A percentile compares a stretch with the other conserved stretches of the same genome.
phyloP scores from a whole-genome alignment of 768 basidiomycete genomes.

The Daedaleopsis sinensis region DNA sequence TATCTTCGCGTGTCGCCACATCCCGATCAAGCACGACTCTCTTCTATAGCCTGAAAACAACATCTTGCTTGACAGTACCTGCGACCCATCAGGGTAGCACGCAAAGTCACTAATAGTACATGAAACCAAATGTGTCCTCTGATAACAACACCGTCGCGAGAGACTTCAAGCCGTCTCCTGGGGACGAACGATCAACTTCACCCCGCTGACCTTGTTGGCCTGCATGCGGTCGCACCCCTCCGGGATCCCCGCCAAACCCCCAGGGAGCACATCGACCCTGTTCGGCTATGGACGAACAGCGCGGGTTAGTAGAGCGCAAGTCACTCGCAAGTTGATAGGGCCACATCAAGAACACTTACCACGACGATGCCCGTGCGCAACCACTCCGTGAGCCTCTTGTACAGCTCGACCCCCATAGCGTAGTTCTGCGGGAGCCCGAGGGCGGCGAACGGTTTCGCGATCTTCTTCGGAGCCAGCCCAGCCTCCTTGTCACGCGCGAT shows the following conservation, averaged over 20 bases:
- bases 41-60: too few relatives aligned
- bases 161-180: background rate
- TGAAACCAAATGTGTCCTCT: too few relatives aligned
- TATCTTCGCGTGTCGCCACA: too few relatives aligned
- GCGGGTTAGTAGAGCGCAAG: background rate
- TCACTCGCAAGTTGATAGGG: background rate
- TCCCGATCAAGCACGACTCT: too few relatives aligned
- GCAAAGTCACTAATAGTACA: too few relatives aligned
- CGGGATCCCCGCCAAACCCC: slow-evolving; percentile 43
- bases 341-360: slow-evolving; percentile 9
- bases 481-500: slow-evolving; percentile 5
- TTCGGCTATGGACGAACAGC: slow-evolving; percentile 39
- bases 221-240: slow-evolving; percentile 45
- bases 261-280: slow-evolving; percentile 42
- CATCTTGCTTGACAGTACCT: too few relatives aligned
- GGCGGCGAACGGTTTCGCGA: slow-evolving; percentile 5
- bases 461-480: slow-evolving; percentile 4
- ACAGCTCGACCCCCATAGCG: slow-evolving; percentile 14
- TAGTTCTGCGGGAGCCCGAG: slow-evolving; percentile 9
- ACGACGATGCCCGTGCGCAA: slow-evolving; percentile 19
- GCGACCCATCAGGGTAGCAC: too few relatives aligned
- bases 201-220: background rate
- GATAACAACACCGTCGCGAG: too few relatives aligned
- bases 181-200: background rate
- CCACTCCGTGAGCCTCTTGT: slow-evolving; percentile 13